These are phyloP conservation scores for Crithidia bombi DNA, from an alignment of 208 protist species.

Conservation along the genomic window DNA sequence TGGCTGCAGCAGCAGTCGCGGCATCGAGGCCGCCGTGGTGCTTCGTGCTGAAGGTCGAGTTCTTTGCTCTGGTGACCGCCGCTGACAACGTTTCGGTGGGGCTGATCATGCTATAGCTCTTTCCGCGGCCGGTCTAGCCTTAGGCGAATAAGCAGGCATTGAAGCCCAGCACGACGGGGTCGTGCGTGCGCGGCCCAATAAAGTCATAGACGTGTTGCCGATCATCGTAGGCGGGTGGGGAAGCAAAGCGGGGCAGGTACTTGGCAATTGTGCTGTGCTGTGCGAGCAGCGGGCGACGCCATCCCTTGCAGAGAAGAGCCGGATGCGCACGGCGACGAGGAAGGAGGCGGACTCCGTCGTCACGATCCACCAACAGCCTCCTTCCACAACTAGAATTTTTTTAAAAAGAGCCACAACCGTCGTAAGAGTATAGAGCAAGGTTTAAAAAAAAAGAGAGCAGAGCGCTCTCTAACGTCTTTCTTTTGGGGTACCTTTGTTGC, in stretches of 20 bases:
- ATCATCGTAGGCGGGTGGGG: slow-evolving; percentile 55
- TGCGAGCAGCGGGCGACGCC: slow-evolving; percentile 50
- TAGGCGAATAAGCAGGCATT: slow-evolving; percentile 93
- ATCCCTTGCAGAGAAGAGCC: slow-evolving; percentile 65
- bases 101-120: slow-evolving; percentile 93
- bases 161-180: slow-evolving; percentile 82
- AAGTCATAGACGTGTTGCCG: slow-evolving; percentile 79
- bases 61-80: background rate
- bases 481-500: no score
- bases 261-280: slow-evolving; percentile 19
- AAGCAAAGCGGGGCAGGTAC: slow-evolving; percentile 61
- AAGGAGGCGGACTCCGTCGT: slow-evolving; percentile 71
- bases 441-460: no score
- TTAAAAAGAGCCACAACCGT: no score
- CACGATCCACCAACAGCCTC: no score
- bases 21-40: background rate
- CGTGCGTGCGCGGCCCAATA: slow-evolving; percentile 76
- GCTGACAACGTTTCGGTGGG: slow-evolving; percentile 38
- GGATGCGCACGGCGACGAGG: slow-evolving; percentile 78
- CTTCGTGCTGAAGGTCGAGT: no score
- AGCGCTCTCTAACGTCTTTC: no score
- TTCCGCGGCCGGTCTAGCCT: slow-evolving; percentile 91
- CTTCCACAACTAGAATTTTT: no score
- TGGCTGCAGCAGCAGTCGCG: background rate
- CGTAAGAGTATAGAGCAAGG: no score